Evolutionary conservation across 768 basidiomycete genomes (phyloP).

Genomic region (Trametes meyenii): DNA sequence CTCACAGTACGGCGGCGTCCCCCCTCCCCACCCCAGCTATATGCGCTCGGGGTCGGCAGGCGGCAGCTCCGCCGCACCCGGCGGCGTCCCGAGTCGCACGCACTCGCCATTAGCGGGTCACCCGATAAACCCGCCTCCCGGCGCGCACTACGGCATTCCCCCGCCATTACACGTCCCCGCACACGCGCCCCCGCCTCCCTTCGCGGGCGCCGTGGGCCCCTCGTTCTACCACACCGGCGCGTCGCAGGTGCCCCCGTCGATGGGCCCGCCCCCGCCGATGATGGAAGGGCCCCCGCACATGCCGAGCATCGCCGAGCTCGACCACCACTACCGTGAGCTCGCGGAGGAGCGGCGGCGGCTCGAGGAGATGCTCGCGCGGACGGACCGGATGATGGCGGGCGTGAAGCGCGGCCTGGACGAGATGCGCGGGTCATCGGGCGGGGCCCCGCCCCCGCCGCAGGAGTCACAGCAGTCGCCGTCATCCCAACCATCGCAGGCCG

Average conservation of each 20-base stretch:
- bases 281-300: constrained; percentile 30
- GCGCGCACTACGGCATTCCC: constrained; percentile 38
- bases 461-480: constrained; percentile 10
- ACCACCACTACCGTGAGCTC: constrained; percentile 70
- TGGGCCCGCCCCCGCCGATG: constrained; percentile 13
- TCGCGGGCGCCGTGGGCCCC: constrained; percentile 20
- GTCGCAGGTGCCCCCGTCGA: background rate
- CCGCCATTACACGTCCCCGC: constrained; percentile 36
- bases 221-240: constrained; percentile 29
- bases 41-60: constrained; percentile 55
- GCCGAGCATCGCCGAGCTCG: constrained; percentile 62
- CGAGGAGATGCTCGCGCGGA: constrained; percentile 76
- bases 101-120: constrained; percentile 66
- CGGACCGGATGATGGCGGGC: constrained; percentile 71
- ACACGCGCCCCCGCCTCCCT: constrained; percentile 23
- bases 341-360: constrained; percentile 61
- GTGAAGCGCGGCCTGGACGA: constrained; percentile 79
- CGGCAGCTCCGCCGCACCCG: constrained; percentile 16
- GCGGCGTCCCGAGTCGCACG: constrained; percentile 65
- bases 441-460: background rate
- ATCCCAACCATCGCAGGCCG: constrained; percentile 5
- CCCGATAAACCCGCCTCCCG: constrained; percentile 37
- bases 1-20: constrained; percentile 17
- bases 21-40: constrained; percentile 47
- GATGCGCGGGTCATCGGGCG: constrained; percentile 47